These are phyloP conservation scores for Acanthamoeba castellanii DNA, from an alignment of 208 protist genomes.

Conservation along the genomic window DNA sequence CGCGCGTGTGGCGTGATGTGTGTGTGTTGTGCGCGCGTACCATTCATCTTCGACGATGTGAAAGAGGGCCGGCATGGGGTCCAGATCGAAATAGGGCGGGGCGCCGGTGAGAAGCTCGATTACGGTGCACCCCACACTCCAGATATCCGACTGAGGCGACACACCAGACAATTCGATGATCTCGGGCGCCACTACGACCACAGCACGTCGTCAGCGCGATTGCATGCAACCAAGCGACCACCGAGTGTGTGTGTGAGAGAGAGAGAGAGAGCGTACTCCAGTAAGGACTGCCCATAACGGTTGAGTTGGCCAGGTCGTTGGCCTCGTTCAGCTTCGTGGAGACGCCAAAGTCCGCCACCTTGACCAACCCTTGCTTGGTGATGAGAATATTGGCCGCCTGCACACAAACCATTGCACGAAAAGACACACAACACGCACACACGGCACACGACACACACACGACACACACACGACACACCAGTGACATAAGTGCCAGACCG, in stretches of 20 bases:
- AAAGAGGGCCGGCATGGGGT: slow-evolving; percentile 92
- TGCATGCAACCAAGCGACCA: not conserved
- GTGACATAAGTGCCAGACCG: not conserved
- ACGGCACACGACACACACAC: too few species aligned
- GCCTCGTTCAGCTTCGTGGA: slow-evolving; percentile 92
- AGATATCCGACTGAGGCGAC: slow-evolving; percentile 92
- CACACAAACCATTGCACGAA: not conserved
- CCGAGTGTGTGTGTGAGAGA: too few species aligned
- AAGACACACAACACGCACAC: too few species aligned
- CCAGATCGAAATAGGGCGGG: slow-evolving; percentile 94
- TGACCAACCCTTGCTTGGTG: slow-evolving; percentile 91
- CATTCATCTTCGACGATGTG: slow-evolving; percentile 91
- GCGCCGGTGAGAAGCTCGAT: slow-evolving; percentile 94
- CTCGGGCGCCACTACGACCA: slow-evolving; percentile 91
- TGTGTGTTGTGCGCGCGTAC: not conserved
- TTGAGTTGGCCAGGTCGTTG: not conserved
- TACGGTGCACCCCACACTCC: slow-evolving; percentile 93
- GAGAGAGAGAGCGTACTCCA: slow-evolving; percentile 94
- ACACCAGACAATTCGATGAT: slow-evolving; percentile 92
- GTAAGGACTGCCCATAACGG: slow-evolving; percentile 92
- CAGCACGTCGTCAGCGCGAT: not conserved
- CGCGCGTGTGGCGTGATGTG: not conserved
- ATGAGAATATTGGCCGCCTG: slow-evolving; percentile 91
- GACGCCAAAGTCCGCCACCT: slow-evolving; percentile 97
- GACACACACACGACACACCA: too few species aligned